phyloP scores from a whole-genome alignment of 805 yeast genomes.

The Lachancea kluyveri region DNA sequence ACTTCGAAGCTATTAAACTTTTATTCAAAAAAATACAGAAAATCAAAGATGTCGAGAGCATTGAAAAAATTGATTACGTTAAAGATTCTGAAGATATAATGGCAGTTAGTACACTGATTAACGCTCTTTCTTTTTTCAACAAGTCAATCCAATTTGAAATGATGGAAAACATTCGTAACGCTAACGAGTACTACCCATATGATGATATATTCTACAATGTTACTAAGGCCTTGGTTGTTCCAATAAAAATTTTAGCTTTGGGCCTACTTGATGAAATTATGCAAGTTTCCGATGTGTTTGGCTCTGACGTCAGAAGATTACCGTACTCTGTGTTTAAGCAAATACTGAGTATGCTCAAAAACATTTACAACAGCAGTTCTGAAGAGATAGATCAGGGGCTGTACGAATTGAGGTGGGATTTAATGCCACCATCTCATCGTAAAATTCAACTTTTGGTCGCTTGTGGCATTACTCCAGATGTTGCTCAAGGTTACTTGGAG shows the following conservation, averaged over 20 bases:
- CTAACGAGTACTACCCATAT: conserved; percentile 19
- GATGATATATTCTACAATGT: conserved; percentile 20
- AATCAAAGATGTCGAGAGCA: conserved; percentile 21
- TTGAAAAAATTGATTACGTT: conserved; percentile 33
- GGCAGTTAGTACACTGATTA: conserved; percentile 35
- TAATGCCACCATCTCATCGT: conserved; percentile 21
- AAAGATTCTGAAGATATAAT: conserved; percentile 35
- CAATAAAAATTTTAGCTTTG: conserved; percentile 19
- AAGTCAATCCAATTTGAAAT: conserved; percentile 37
- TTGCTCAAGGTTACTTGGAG: conserved; percentile 27
- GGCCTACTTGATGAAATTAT: conserved; percentile 19
- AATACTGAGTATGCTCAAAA: conserved; percentile 38
- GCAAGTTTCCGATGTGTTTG: conserved; percentile 18
- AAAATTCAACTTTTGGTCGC: conserved; percentile 18
- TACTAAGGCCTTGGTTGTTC: conserved; percentile 17
- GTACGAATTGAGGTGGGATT: conserved; percentile 26
- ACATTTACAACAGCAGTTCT: conserved; percentile 34
- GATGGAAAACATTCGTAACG: conserved; percentile 24
- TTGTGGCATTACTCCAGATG: conserved; percentile 28
- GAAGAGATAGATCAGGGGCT: conserved; percentile 31
- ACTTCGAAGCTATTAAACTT: conserved; percentile 14
- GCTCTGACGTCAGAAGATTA: conserved; percentile 21
- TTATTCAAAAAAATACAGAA: conserved; percentile 22
- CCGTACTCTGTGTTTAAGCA: conserved; percentile 40
- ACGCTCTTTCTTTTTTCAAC: conserved; percentile 39